A percentile compares a stretch with the other conserved stretches of the same genome.
Conservation (phyloP, 768 basidiomycete genomes). For the Filobasidium wieringae region DNA sequence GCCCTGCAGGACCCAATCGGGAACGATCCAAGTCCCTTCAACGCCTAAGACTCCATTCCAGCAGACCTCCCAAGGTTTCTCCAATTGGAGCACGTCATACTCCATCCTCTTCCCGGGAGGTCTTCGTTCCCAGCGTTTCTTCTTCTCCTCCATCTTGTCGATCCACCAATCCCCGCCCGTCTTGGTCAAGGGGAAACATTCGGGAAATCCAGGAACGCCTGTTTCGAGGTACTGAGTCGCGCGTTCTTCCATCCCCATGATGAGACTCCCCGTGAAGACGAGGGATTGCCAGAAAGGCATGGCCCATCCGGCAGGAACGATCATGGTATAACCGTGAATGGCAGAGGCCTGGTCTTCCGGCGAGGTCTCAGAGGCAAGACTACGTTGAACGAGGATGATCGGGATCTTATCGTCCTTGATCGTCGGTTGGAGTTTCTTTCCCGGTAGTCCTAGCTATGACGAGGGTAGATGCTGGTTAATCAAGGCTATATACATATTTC, state of each 20-base stretch:
- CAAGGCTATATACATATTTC: neutral
- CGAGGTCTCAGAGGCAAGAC: slow-evolving; percentile 38
- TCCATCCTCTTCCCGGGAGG: slow-evolving; percentile 80
- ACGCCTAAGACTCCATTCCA: slow-evolving; percentile 44
- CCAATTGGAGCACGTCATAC: slow-evolving; percentile 53
- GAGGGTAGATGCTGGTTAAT: neutral
- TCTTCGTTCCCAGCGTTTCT: slow-evolving; percentile 58
- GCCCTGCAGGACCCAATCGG: slow-evolving; percentile 44
- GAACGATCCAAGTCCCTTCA: slow-evolving; percentile 51
- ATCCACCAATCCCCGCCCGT: slow-evolving; percentile 49
- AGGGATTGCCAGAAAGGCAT: slow-evolving; percentile 83
- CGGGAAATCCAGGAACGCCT: slow-evolving; percentile 61
- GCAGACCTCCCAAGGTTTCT: slow-evolving; percentile 64
- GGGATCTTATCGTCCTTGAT: slow-evolving; percentile 75
- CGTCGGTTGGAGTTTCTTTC: slow-evolving; percentile 54
- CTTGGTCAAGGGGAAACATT: slow-evolving; percentile 56
- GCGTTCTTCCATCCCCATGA: slow-evolving; percentile 74
- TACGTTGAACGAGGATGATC: slow-evolving; percentile 67
- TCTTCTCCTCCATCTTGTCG: slow-evolving; percentile 48
- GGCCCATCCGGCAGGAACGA: slow-evolving; percentile 77
- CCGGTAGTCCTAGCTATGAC: slow-evolving; percentile 61
- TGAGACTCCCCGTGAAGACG: slow-evolving; percentile 65
- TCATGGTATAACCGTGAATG: slow-evolving; percentile 75
- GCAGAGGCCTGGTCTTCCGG: slow-evolving; percentile 14
- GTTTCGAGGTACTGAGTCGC: slow-evolving; percentile 73